Base-by-base conservation (phyloP, 768 basidiomycete species). In the Lactifluus volemus region DNA sequence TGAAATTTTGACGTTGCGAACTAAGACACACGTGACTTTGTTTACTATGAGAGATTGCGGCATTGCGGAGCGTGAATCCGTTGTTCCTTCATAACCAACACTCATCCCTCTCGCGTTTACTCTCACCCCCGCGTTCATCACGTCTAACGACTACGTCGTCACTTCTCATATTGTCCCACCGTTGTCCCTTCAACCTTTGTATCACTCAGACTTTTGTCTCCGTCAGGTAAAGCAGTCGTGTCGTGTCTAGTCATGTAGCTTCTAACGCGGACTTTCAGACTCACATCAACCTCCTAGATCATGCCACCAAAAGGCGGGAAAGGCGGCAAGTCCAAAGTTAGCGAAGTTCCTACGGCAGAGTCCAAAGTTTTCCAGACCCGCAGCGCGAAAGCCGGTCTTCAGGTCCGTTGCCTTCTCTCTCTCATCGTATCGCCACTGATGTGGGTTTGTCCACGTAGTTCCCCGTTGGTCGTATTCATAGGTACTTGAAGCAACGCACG, bases 391-490 rank as follows among this genome's bases (percentile, higher is more conserved):
- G 65, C 63, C 1, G 57, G 63, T 14, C 65, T 64, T 10, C 57
- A 59, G 57, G 54, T 61, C 9, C 14, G 49, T 36, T 15, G 6
- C 11, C 25, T 15, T 19, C 12, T 34, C 15, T 19, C 38, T 9
- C 34, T 12, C 19, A 6, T 15, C 42, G 17, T 30, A n/a, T 25
- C 32, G 32, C 10, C 17, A 5, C 25, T 12, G 12, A 19, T 4
- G 41, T 29, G 38, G 32, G 14, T 8, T 10, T 11, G 29, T 39
- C 30, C 9, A 14, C 53, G 94, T 55, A 94, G 92, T 97, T 97
- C 73, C 93, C 94, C 41, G 95, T 97, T 49, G 93, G 94, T 53
- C 94, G 94, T 91, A 94, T 97, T 59, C 95, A 98, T 72, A 84
- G 95, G 77, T 96, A 91, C 75, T 76, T 97, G 66, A 94, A 97